Base-by-base conservation (phyloP, 345 rosid genomes). In the Syzygium grande region DNA sequence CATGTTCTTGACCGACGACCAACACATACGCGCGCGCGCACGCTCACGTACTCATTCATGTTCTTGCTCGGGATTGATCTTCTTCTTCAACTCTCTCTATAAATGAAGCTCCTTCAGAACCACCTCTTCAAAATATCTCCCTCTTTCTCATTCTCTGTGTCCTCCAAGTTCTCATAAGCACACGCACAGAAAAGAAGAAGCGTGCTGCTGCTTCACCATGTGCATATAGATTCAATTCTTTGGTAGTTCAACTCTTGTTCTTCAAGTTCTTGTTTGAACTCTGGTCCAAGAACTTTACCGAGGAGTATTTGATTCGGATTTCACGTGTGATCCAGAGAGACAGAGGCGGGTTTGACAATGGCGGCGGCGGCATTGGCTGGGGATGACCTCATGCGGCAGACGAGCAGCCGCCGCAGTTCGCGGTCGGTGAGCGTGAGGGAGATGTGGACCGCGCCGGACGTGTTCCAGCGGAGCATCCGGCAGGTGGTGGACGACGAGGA, bases 341-440 rank as follows among this genome's bases (percentile, higher is more conserved):
- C 68, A 23, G 65, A 34, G 22, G 51, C 11, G 30, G 43, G 21
- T 38, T 19, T 52, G 34, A 23, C 79, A 85, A 86, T 80, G 84
- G 88, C 88, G 90, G 91, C 89, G 21, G 46, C 46, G 46, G 89
- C 89, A 56, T 85, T 88, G 49, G 86, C 87, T 41, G 89, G 88
- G 61, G 91, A 87, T 25, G 91, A 88, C 52, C 56, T 91, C 85
- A 52, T 68, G 34, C 84, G 91, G 87, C 89, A 89, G 89, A 59
- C 68, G 77, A 91, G 90, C 87, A 87, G 91, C 89, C 7, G 85
- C 65, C 5, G 79, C 89, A 90, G 92, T 85, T 87, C 88, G 87
- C 17, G 89, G 86, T 88, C 90, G 9, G 85, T 12, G 21, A 89
- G 91, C 77, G 73, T 89, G 73, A 73, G 91, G 52, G 90, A 89